Percentiles rank a stretch among this genome's conserved stretches.
Evolutionary conservation across 768 basidiomycete species (phyloP).

Genomic region (Daedaleopsis sinensis): DNA sequence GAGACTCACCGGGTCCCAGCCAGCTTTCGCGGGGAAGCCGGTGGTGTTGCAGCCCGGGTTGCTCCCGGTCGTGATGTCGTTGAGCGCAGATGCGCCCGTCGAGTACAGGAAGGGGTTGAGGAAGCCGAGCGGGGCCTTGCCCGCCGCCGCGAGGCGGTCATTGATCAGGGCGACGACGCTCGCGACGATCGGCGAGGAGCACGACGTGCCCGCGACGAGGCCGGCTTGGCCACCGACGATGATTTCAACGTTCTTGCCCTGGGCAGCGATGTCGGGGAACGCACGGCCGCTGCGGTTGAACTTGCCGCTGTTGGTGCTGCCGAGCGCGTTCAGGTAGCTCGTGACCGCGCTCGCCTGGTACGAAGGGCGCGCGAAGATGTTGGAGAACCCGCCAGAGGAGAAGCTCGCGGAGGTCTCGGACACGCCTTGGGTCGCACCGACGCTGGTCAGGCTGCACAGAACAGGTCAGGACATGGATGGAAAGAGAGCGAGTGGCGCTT

Average conservation of each 20-base stretch:
- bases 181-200: constrained; percentile 38
- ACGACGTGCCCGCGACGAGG: constrained; percentile 34
- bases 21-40: constrained; percentile 32
- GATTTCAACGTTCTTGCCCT: constrained; percentile 37
- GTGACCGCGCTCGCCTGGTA: constrained; percentile 45
- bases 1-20: constrained; percentile 33
- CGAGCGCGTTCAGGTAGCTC: constrained; percentile 38
- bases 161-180: constrained; percentile 38
- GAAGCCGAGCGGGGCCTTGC: constrained; percentile 37
- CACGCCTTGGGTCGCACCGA: constrained; percentile 36
- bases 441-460: constrained; percentile 34
- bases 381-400: constrained; percentile 41
- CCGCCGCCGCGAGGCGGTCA: constrained; percentile 32
- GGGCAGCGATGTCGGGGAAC: constrained; percentile 52
- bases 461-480: no score
- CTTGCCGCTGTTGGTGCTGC: constrained; percentile 31
- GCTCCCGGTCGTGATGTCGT: constrained; percentile 35
- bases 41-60: constrained; percentile 31
- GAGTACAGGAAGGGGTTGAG: constrained; percentile 39
- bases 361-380: constrained; percentile 32
- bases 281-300: constrained; percentile 42
- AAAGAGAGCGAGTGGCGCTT: constrained; percentile 2
- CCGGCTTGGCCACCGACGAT: constrained; percentile 19
- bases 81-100: constrained; percentile 26
- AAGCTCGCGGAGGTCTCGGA: constrained; percentile 35